phyloP scores from a whole-genome alignment of 164 flowering plant genomes.

The Cinnamomum chago region DNA sequence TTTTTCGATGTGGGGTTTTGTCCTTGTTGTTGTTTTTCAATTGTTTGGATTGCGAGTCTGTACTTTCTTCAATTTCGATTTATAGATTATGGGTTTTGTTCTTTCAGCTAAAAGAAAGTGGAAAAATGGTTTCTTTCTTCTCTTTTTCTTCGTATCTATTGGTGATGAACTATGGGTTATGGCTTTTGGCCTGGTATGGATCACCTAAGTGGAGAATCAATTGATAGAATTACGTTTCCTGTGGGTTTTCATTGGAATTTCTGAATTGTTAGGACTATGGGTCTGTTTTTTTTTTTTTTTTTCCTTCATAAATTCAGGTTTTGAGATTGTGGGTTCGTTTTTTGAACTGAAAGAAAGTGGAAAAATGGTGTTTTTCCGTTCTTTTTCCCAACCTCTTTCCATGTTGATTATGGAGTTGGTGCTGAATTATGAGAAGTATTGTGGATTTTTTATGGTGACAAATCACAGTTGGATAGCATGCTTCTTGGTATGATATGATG shows the following conservation, averaged over 20 bases:
- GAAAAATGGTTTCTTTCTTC: too few relatives aligned
- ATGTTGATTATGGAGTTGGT: not conserved
- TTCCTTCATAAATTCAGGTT: too few relatives aligned
- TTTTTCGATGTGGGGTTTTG: not conserved
- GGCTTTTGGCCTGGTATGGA: not conserved
- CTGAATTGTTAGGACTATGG: not conserved
- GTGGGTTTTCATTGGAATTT: not conserved
- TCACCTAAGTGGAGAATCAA: too few relatives aligned
- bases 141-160: too few relatives aligned
- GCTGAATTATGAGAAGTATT: not conserved
- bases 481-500: too few relatives aligned
- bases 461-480: too few relatives aligned
- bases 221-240: too few relatives aligned
- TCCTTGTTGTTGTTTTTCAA: not conserved
- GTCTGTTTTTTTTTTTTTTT: not conserved
- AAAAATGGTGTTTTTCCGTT: not conserved
- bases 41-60: not conserved
- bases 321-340: not conserved
- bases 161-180: too few relatives aligned
- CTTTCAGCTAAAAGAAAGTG: too few relatives aligned
- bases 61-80: not conserved
- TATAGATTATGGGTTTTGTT: not conserved
- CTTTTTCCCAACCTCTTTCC: not conserved
- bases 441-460: not conserved
- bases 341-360: not conserved